A percentile compares a stretch with the other conserved stretches of the same genome.
phyloP scores from a whole-genome alignment of 2,329 filamentous ascomycete species.

The Colletotrichum nymphaeae region DNA sequence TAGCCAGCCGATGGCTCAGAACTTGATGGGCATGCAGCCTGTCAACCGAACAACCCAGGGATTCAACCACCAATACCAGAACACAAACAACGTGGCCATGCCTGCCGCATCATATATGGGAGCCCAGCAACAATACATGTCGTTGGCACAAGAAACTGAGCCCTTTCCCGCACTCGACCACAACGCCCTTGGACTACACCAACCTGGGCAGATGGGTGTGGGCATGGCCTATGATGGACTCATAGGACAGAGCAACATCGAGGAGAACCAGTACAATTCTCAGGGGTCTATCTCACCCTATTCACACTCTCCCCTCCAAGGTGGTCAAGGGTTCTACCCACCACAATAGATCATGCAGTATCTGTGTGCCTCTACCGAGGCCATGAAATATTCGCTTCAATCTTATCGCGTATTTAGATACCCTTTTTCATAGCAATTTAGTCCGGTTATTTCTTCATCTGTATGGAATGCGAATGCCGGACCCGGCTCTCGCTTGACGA shows the following conservation, averaged over 20 bases:
- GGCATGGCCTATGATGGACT: conserved; percentile 48
- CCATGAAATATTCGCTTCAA: conserved; percentile 1
- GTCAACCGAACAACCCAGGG: conserved; percentile 25
- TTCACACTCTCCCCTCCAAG: conserved; percentile 53
- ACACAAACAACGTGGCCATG: conserved; percentile 43
- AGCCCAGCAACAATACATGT: conserved; percentile 44
- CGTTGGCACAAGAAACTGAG: conserved; percentile 46
- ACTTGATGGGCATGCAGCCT: conserved; percentile 18
- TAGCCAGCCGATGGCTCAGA: conserved; percentile 10
- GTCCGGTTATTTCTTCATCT: background rate
- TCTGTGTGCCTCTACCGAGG: background rate
- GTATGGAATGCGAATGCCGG: background rate
- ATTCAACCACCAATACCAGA: conserved; percentile 41
- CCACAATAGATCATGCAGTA: conserved; percentile 21
- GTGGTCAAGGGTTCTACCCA: conserved; percentile 49
- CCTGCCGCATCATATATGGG: conserved; percentile 42
- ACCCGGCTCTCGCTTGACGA: background rate
- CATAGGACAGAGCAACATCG: conserved; percentile 44
- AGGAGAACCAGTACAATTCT: conserved; percentile 49
- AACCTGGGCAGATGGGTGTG: conserved; percentile 30
- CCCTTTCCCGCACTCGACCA: conserved; percentile 47
- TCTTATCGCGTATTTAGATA: conserved; percentile 24
- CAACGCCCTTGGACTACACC: conserved; percentile 52
- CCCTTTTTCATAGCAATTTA: conserved; percentile 11
- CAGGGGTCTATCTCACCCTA: conserved; percentile 57